Base-by-base conservation (phyloP, 257 asterid genomes). In the Henckelia pumila region DNA sequence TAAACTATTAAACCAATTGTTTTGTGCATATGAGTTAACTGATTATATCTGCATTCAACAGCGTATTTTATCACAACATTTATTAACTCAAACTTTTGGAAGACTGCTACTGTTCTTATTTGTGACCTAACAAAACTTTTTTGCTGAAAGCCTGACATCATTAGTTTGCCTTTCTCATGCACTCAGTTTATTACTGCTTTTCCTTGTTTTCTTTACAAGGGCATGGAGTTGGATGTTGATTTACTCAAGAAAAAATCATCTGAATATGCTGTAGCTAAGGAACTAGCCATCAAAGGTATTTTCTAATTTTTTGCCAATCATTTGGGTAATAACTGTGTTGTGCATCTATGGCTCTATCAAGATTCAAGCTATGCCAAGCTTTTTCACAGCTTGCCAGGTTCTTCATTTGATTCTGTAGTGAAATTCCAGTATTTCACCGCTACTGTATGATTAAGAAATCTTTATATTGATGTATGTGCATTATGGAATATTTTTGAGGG, bases 191-290 rank as follows among this genome's bases (percentile, higher is more conserved):
- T 23, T 58, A 25, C 23, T 29, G 33, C 30, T 17, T 71, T 40
- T 50, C 20, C 21, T 49, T 22, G 53, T 56, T 55, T 56, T 56
- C 65, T 59, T 32, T 60, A 32, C 26, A 13, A 92, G 98, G 86
- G 86, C 63, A n/a, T 1, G 75, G 99, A 93, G 68, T 92, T 93
- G 75, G 95, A 87, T 59, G 86, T 83, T 63, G 90, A 83, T 75
- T 53, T 72, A 73, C 77, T 93, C 79, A 91, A 86, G 83, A 75
- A 78, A 78, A 79, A 69, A 35, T 87, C 96, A 53, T 71, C 83
- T 4, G 91, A 87, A 29, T 94, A 94, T 84, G 96, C 93, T 64
- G 78, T 76, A 57, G 92, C 97, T 71, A 94, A 94, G 84, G 85
- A 84, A 68, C 80, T 70, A 29, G 92, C 95, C 47, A 78, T 94